These are phyloP conservation scores for Rhynchospora tenuis DNA, from an alignment of 176 grass and related monocot genomes.

Conservation along the genomic window DNA sequence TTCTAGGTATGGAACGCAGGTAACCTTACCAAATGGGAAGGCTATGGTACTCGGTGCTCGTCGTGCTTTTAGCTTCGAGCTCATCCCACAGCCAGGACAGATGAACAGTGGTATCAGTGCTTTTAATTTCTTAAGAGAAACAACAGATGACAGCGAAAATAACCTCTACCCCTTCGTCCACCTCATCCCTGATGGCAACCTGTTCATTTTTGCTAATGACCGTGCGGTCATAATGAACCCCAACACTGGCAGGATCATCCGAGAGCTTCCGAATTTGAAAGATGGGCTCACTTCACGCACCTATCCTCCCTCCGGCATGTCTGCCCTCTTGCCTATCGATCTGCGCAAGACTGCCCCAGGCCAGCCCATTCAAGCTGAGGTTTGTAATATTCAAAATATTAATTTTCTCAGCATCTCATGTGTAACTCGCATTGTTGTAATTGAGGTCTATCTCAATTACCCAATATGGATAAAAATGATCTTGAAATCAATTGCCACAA, in stretches of 20 bases:
- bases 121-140: conserved; percentile 44
- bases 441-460: too few relatives aligned
- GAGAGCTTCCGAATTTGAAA: conserved; percentile 50
- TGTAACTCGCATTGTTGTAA: too few relatives aligned
- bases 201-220: conserved; percentile 86
- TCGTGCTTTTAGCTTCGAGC: conserved; percentile 65
- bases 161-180: conserved; percentile 88
- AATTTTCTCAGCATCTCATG: not conserved
- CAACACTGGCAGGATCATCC: conserved; percentile 32
- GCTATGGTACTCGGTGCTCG: conserved; percentile 67
- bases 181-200: conserved; percentile 63
- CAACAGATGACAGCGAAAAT: conserved; percentile 76
- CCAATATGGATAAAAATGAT: too few relatives aligned
- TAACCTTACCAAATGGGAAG: conserved; percentile 47
- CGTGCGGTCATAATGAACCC: conserved; percentile 57
- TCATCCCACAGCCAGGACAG: conserved; percentile 40
- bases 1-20: conserved; percentile 66
- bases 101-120: conserved; percentile 18
- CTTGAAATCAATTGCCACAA: too few relatives aligned
- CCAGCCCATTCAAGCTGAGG: conserved; percentile 28
- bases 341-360: conserved; percentile 30
- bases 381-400: not conserved
- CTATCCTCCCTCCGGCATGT: conserved; percentile 82
- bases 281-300: conserved; percentile 47
- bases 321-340: conserved; percentile 61